Base-by-base conservation (phyloP, 371 early-diverging fungal species). In the Apophysomyces ossiformis region DNA sequence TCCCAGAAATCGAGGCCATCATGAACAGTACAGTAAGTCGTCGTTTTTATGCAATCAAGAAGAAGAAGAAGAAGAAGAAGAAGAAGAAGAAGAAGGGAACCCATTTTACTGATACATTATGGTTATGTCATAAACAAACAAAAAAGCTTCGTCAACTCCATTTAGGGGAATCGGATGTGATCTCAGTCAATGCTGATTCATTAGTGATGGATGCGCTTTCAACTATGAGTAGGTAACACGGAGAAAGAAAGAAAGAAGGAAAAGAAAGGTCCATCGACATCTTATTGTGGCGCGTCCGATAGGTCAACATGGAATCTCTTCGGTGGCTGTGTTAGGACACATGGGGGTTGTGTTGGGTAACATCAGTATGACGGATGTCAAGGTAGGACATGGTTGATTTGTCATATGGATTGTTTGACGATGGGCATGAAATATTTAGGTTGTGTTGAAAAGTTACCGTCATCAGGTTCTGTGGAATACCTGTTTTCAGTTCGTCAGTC, bases 281-380 rank as follows among this genome's bases (percentile, higher is more conserved):
- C 32, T 26, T 26, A 26, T 26, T 26, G 32, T 26, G 32, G 32
- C 32, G 32, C 32, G 32, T 38, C 44, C 47, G 56, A 63, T 41
- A 87, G 88, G 81, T 58, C 78, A 81, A 39, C 69, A 88, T 62
- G 77, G 81, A 5, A 75, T 90, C 2, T 87, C 90, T 3, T 90
- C 90, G 3, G 77, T 90, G 16, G 88, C 89, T 0, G 84, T 90
- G 0, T 45, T 89, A 5, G 87, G 86, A 44, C 69, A 76, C 45
- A 81, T 79, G 71, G 87, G 87, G 9, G 70, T 84, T n/a, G 77
- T 90, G 8, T 58, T 90, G 16, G 91, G 91, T 9, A 89, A 87
- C 69, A 88, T 90, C 43, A 90, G 90, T 58, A 81, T 89, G 82
- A 81, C 91, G 18, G 91, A 90, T 73, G 85, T 90, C 63, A 87